phyloP scores from a whole-genome alignment of 192 early-diverging fungal species.

The Backusella tarrabulga region DNA sequence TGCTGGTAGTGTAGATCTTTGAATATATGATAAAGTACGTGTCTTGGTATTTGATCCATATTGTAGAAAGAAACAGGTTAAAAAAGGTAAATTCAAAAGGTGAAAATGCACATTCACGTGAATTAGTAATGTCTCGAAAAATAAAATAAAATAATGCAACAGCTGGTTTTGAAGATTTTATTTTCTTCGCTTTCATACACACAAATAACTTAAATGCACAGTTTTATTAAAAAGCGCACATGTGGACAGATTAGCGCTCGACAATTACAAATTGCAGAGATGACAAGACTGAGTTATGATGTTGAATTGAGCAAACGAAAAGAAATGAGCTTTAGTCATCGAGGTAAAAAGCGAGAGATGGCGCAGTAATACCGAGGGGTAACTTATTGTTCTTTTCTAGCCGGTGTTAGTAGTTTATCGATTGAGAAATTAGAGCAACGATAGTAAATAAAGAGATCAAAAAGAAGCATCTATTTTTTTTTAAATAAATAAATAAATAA shows the following conservation, averaged over 20 bases:
- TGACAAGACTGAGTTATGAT: conserved; percentile 24
- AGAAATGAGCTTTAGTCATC: conserved; percentile 18
- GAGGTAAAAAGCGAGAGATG: conserved; percentile 7
- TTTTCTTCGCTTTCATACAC: too few relatives aligned
- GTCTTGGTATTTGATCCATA: too few relatives aligned
- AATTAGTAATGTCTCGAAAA: too few relatives aligned
- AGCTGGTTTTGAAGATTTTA: too few relatives aligned
- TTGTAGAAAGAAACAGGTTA: too few relatives aligned
- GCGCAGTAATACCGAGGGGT: neutral
- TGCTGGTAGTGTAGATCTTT: too few relatives aligned
- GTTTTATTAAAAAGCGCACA: conserved; percentile 13
- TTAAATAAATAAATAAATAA: neutral
- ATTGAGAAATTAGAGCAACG: conserved; percentile 52
- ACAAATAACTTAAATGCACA: conserved; percentile 9
- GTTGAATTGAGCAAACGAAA: conserved; percentile 28
- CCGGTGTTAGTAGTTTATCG: conserved; percentile 48
- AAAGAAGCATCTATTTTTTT: neutral
- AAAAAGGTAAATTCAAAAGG: too few relatives aligned
- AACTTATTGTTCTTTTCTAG: conserved; percentile 6
- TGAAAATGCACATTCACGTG: too few relatives aligned
- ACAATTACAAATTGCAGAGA: conserved; percentile 22
- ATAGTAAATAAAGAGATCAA: conserved; percentile 44
- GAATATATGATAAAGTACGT: too few relatives aligned
- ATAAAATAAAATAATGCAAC: too few relatives aligned
- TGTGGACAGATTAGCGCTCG: conserved; percentile 10